These are phyloP conservation scores for Endocalyx cinctus DNA, from an alignment of 2,329 filamentous ascomycete genomes.

Conservation along the genomic window DNA sequence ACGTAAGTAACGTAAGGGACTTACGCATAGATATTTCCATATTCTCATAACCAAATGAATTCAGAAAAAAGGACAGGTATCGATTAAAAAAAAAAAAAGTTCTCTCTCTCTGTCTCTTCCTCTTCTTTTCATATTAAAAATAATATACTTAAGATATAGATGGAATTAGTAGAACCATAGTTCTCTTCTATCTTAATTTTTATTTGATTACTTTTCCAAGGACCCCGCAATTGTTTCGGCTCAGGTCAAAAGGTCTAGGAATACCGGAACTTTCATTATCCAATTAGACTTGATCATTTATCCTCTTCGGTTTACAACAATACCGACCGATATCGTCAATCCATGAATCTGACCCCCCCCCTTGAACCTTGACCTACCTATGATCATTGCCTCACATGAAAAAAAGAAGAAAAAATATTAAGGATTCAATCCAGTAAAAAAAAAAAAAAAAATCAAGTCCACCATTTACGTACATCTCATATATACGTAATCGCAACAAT, in stretches of 20 bases:
- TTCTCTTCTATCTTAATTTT: neutral
- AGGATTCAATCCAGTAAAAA: no score
- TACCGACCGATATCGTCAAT: conserved; percentile 26
- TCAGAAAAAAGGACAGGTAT: no score
- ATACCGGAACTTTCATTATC: conserved; percentile 14
- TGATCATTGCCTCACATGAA: neutral
- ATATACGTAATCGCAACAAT: no score
- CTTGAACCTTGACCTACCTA: neutral
- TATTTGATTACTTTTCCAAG: conserved; percentile 1
- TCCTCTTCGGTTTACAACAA: conserved; percentile 20
- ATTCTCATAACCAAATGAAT: no score
- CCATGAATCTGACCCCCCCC: neutral
- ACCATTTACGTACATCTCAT: no score
- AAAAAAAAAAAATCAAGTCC: no score
- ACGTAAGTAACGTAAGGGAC: no score
- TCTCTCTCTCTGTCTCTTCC: no score
- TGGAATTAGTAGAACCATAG: neutral
- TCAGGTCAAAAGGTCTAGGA: conserved; percentile 10
- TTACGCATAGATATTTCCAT: no score
- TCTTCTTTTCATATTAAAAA: neutral
- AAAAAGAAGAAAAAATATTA: no score
- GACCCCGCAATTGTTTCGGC: conserved; percentile 21
- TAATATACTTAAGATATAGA: neutral
- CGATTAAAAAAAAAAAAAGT: no score
- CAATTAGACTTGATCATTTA: conserved; percentile 15